These are phyloP conservation scores for Actinomucor elegans DNA, from an alignment of 371 early-diverging fungal genomes.

Conservation along the genomic window DNA sequence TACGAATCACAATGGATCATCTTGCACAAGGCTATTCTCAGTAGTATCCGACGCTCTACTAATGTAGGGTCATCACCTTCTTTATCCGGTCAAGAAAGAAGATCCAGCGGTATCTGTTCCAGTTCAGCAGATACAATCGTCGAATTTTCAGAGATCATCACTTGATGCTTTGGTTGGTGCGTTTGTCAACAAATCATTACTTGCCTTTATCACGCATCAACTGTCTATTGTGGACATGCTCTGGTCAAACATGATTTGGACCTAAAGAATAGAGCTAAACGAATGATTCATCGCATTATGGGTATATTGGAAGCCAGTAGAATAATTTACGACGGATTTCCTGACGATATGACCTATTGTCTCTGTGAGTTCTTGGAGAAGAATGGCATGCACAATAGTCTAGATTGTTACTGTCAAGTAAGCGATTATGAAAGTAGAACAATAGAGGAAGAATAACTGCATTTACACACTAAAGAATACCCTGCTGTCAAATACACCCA, in stretches of 20 bases:
- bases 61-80: neutral
- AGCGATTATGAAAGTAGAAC: no score
- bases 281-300: slow-evolving; percentile 30
- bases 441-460: no score
- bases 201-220: slow-evolving; percentile 38
- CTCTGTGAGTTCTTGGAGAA: slow-evolving; percentile 29
- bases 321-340: slow-evolving; percentile 31
- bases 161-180: slow-evolving; percentile 33
- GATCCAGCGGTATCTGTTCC: slow-evolving; percentile 20
- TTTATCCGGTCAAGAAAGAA: slow-evolving; percentile 8
- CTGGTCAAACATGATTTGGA: slow-evolving; percentile 11
- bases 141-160: slow-evolving; percentile 23
- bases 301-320: slow-evolving; percentile 15
- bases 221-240: slow-evolving; percentile 32
- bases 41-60: slow-evolving; percentile 4
- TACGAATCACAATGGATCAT: slow-evolving; percentile 33
- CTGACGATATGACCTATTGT: slow-evolving; percentile 29
- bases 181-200: slow-evolving; percentile 31
- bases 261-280: slow-evolving; percentile 7
- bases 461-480: no score
- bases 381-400: slow-evolving; percentile 18
- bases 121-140: slow-evolving; percentile 27
- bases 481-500: slow-evolving; percentile 1
- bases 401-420: slow-evolving; percentile 10
- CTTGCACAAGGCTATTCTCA: slow-evolving; percentile 30